Evolutionary conservation across 371 early-diverging fungal species (phyloP).

Genomic region (Dichotomocladium elegans): DNA sequence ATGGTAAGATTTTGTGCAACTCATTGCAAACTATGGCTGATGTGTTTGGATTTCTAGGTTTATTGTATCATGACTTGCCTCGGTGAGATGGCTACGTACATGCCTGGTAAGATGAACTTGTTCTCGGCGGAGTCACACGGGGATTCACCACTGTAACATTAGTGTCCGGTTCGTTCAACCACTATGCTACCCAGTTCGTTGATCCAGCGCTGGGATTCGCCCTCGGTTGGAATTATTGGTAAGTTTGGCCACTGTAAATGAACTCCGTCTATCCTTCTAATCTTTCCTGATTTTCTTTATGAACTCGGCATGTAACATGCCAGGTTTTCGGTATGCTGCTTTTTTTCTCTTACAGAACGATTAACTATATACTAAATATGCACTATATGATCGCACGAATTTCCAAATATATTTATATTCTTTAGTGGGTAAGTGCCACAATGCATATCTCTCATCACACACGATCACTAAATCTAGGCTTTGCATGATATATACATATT

Average conservation of each 20-base stretch:
- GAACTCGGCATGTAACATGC: no score
- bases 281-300: neutral
- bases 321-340: slow-evolving; percentile 24
- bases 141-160: neutral
- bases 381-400: no score
- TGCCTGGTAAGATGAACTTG: slow-evolving; percentile 45
- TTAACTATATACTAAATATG: no score
- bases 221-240: slow-evolving; percentile 85
- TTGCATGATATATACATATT: no score
- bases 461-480: neutral
- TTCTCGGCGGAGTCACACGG: neutral
- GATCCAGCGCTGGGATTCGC: slow-evolving; percentile 82
- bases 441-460: neutral
- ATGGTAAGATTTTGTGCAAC: slow-evolving; percentile 35
- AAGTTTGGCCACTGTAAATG: slow-evolving; percentile 1
- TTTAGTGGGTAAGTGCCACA: slow-evolving; percentile 20
- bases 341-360: no score
- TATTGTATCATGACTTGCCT: slow-evolving; percentile 73
- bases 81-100: slow-evolving; percentile 80
- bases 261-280: neutral
- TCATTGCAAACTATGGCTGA: neutral
- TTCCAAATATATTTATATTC: no score
- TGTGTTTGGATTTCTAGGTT: slow-evolving; percentile 16
- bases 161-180: slow-evolving; percentile 82
- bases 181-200: slow-evolving; percentile 79